These are phyloP conservation scores for Fusarium robinianum DNA, from an alignment of 2,329 filamentous ascomycete genomes.

Conservation along the genomic window DNA sequence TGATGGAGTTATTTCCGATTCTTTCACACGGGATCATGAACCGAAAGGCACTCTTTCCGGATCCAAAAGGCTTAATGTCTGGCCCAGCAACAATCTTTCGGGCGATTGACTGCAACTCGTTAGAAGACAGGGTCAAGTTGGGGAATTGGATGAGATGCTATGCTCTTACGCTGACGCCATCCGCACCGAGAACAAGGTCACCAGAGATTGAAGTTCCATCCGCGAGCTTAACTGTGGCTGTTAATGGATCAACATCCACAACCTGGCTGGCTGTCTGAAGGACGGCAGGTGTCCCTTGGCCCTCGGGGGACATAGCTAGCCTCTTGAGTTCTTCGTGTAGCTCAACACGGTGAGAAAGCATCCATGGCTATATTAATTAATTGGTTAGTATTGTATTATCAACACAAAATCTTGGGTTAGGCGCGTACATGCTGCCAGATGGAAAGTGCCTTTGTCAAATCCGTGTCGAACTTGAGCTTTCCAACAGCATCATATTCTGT, in stretches of 20 bases:
- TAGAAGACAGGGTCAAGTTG: rapidly evolving
- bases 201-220: conserved; percentile 49
- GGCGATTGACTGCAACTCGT: conserved; percentile 22
- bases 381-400: not conserved
- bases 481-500: conserved; percentile 46
- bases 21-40: conserved; percentile 52
- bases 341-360: conserved; percentile 55
- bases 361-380: conserved; percentile 41
- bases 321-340: conserved; percentile 56
- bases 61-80: conserved; percentile 43
- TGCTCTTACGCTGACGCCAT: conserved; percentile 54
- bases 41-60: conserved; percentile 60
- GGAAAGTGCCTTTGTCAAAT: conserved; percentile 42
- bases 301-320: conserved; percentile 45
- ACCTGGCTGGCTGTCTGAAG: conserved; percentile 50
- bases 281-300: conserved; percentile 42
- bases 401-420: rapidly evolving
- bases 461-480: conserved; percentile 42
- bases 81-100: conserved; percentile 31
- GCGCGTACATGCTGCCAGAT: conserved; percentile 49
- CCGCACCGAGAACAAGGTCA: conserved; percentile 59
- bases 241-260: conserved; percentile 46
- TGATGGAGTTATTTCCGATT: conserved; percentile 37
- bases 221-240: conserved; percentile 49
- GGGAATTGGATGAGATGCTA: rapidly evolving